Base-by-base conservation (phyloP, 192 early-diverging fungal species). In the Chytriomyces hyalinus region DNA sequence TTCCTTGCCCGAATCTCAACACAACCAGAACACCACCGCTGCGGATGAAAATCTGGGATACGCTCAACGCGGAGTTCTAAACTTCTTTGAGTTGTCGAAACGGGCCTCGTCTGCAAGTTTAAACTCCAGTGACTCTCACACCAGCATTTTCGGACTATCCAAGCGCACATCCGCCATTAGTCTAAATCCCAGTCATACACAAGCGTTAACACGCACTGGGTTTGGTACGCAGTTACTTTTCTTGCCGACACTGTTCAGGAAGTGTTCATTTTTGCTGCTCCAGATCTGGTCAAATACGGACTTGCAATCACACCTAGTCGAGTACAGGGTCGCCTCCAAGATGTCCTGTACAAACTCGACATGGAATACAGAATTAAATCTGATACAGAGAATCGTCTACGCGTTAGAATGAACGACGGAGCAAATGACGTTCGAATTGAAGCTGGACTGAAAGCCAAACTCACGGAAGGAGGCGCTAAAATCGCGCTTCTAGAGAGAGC, bases 341-440 rank as follows among this genome's bases (percentile, higher is more conserved):
- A 97, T 80, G 87, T 98, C 73, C 90, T 91, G 46, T 93, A 93
- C 81, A 99, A 98, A 84, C 89, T 98, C 49, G 95, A 94, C 70
- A 92, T 97, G 6, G 97, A 99, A 84, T 89, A 88, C 77, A 95
- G 94, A 82, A 90, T 99, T n/a, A 87, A 91, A 75, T 88, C 88
- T 15, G 95, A 93, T 48, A 92, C 91, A 4, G 91, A 94, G 78
- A 91, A 91, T 49, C 83, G 95, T 75, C 61, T 84, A 6, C 60
- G 62, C 46, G 83, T 65, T 6, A 51, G 20, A 8, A 49, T 63
- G 10, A 76, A 71, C 46, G 24, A 62, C 11, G 24, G 26, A 9
- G 44, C 28, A 4, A 63, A 70, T 11, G 78, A 85, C 53, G 77
- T 73, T 36, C 59, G 60, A 7, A 70, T 80, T 4, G 76, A 65